phyloP scores from a whole-genome alignment of 805 yeast species.

The Candida anglica region DNA sequence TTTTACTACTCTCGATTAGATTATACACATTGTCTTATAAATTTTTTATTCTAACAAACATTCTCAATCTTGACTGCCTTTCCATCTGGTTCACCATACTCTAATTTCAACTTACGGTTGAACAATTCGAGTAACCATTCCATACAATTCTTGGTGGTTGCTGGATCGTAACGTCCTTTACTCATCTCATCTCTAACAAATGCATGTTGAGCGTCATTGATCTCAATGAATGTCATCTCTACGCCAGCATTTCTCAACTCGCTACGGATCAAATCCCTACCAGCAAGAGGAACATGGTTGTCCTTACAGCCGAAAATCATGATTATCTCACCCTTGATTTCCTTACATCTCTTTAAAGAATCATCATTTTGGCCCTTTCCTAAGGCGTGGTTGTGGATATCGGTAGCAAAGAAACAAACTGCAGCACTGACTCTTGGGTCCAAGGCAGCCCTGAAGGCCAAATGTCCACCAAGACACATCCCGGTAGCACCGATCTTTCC shows the following conservation, averaged over 20 bases:
- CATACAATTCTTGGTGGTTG: slow-evolving; percentile 62
- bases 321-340: slow-evolving; percentile 56
- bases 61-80: slow-evolving; percentile 50
- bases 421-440: slow-evolving; percentile 63
- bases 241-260: slow-evolving; percentile 56
- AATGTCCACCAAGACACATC: slow-evolving; percentile 84
- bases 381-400: slow-evolving; percentile 63
- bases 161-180: slow-evolving; percentile 82
- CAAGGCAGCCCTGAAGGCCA: slow-evolving; percentile 67
- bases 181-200: slow-evolving; percentile 75
- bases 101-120: slow-evolving; percentile 61
- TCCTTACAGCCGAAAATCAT: slow-evolving; percentile 77
- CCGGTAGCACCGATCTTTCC: slow-evolving; percentile 81
- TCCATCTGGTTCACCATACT: slow-evolving; percentile 62
- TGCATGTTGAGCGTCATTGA: slow-evolving; percentile 80
- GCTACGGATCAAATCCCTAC: slow-evolving; percentile 66
- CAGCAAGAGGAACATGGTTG: slow-evolving; percentile 75
- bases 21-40: no score
- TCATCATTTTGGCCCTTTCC: slow-evolving; percentile 67
- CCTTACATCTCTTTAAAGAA: slow-evolving; percentile 53
- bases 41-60: slow-evolving; percentile 57
- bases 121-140: slow-evolving; percentile 69
- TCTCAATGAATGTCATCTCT: slow-evolving; percentile 67
- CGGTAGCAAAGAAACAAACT: slow-evolving; percentile 78
- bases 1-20: no score